Percentiles rank a stretch among this genome's conserved stretches.
These are phyloP conservation scores for Physcomitrellopsis africana DNA, from an alignment of 225 moss, liverwort and hornwort genomes.

Conservation along the genomic window DNA sequence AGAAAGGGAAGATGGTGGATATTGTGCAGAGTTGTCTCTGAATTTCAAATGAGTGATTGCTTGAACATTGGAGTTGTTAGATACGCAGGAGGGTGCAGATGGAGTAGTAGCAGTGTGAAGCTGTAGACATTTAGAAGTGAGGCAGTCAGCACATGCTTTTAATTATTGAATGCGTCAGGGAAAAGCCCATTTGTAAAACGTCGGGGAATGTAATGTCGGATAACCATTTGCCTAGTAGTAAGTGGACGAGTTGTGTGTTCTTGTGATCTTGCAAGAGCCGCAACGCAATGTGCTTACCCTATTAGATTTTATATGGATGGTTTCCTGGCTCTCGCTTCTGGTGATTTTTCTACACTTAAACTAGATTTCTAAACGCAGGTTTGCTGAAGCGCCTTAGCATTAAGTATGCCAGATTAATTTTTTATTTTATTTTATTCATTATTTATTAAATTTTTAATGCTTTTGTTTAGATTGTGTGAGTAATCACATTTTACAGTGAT, in stretches of 20 bases:
- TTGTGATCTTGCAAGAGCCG: conserved; percentile 4
- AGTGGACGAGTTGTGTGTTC: conserved; percentile 26
- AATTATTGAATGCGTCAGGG: conserved; percentile 47
- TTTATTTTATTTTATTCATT: too few species aligned
- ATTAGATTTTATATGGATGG: background rate
- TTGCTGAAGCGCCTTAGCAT: too few species aligned
- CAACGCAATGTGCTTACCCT: too few species aligned
- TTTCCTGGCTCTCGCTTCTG: background rate
- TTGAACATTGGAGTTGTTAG: conserved; percentile 17
- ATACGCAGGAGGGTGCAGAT: conserved; percentile 20
- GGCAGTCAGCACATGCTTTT: conserved; percentile 26
- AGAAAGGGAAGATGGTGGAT: too few species aligned
- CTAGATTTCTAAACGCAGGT: conserved; percentile 1
- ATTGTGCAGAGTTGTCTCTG: conserved; percentile 6
- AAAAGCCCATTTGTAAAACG: conserved; percentile 48
- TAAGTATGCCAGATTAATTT: too few species aligned
- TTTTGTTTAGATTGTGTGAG: too few species aligned
- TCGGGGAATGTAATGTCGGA: conserved; percentile 34
- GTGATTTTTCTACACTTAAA: background rate
- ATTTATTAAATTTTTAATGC: too few species aligned
- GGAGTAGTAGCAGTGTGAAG: conserved; percentile 24
- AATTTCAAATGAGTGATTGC: conserved; percentile 8
- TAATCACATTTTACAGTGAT: too few species aligned
- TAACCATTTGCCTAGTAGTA: conserved; percentile 14
- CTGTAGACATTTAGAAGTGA: conserved; percentile 15